phyloP scores from a whole-genome alignment of 192 early-diverging fungal genomes.

The Umbelopsis sp. region DNA sequence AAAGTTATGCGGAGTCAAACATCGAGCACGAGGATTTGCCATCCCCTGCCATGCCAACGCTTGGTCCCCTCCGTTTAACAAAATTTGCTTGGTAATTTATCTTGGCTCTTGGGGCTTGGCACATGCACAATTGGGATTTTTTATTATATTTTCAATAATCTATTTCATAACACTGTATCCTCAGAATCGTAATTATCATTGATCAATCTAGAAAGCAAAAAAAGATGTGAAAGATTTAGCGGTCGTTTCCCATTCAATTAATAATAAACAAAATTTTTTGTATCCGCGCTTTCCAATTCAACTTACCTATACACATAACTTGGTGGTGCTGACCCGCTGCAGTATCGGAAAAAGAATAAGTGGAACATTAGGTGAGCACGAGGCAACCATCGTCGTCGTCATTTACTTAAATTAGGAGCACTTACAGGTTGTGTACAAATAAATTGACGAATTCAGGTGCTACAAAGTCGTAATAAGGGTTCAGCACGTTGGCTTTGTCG shows the following conservation, averaged over 20 bases:
- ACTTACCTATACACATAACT: slow-evolving; percentile 27
- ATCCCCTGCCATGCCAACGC: too few species aligned
- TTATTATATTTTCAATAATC: slow-evolving; percentile 7
- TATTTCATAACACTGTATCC: slow-evolving; percentile 35
- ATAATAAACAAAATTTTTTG: slow-evolving; percentile 46
- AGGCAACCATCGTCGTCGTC: not conserved
- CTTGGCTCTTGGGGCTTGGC: slow-evolving; percentile 4
- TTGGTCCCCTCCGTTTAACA: too few species aligned
- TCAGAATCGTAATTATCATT: slow-evolving; percentile 52
- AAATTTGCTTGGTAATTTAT: too few species aligned
- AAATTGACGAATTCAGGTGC: slow-evolving; percentile 86
- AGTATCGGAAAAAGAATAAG: too few species aligned
- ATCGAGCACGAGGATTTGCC: slow-evolving; percentile 25
- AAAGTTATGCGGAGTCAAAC: slow-evolving; percentile 31
- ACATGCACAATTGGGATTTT: not conserved
- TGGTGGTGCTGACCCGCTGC: slow-evolving; percentile 26
- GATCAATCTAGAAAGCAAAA: slow-evolving; percentile 70
- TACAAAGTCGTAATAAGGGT: slow-evolving; percentile 92
- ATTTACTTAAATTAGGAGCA: slow-evolving; percentile 19
- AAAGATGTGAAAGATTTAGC: slow-evolving; percentile 62
- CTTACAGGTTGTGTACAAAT: slow-evolving; percentile 88
- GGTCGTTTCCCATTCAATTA: slow-evolving; percentile 42
- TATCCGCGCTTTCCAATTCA: not conserved
- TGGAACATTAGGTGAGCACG: not conserved
- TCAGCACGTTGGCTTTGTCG: slow-evolving; percentile 77